A percentile compares a stretch with the other conserved stretches of the same genome.
Conservation (phyloP, 257 asterid genomes). For the Przewalskia tangutica region DNA sequence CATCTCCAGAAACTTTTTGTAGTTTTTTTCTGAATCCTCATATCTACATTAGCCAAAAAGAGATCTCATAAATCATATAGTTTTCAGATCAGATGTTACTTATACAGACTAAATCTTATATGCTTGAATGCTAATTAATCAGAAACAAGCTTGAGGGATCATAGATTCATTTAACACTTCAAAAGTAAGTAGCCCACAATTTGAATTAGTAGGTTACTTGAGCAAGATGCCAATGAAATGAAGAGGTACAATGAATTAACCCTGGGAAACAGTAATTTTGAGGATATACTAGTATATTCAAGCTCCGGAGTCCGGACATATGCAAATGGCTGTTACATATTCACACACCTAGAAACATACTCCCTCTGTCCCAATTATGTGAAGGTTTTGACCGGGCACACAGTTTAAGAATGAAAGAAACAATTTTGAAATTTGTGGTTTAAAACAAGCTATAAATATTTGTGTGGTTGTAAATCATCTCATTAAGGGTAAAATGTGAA, state of each 20-base stretch:
- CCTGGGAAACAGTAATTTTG: background rate
- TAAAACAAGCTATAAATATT: too few species aligned
- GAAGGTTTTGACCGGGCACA: too few species aligned
- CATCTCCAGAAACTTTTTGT: constrained; percentile 66
- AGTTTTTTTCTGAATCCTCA: constrained; percentile 73
- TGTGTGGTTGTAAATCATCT: too few species aligned
- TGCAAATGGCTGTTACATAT: background rate
- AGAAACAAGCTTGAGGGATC: background rate
- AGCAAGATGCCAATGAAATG: background rate
- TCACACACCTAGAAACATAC: background rate
- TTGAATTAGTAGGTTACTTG: background rate
- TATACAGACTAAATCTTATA: background rate
- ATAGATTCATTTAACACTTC: background rate
- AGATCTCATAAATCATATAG: constrained; percentile 19
- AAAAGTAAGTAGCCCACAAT: background rate
- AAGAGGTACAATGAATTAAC: background rate
- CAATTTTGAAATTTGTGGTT: too few species aligned
- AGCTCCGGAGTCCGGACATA: background rate
- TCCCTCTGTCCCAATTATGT: too few species aligned
- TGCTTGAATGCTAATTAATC: background rate
- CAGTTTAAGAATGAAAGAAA: too few species aligned
- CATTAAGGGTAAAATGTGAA: too few species aligned
- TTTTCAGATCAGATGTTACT: constrained; percentile 18
- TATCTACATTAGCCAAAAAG: constrained; percentile 66
- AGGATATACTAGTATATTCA: background rate